phyloP scores from a whole-genome alignment of 176 grass and related monocot genomes.

The Eremochloa ophiuroides region DNA sequence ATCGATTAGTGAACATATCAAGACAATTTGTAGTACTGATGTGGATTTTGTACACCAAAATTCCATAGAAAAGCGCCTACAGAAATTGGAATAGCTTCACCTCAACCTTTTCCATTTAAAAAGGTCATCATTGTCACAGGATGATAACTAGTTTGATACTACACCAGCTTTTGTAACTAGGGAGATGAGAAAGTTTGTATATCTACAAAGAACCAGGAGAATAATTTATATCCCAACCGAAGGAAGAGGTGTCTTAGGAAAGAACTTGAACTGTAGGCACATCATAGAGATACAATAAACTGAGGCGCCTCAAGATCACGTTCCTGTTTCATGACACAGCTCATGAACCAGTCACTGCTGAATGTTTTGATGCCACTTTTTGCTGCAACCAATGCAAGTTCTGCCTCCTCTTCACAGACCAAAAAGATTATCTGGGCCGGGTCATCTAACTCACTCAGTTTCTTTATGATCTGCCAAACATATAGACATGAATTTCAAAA shows the following conservation, averaged over 20 bases:
- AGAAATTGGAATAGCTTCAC: not conserved
- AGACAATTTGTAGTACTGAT: not conserved
- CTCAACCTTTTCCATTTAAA: not conserved
- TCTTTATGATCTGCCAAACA: constrained; percentile 47
- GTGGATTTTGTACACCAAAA: not conserved
- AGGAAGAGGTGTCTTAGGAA: not conserved
- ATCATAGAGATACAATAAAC: constrained; percentile 68
- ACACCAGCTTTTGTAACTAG: not conserved
- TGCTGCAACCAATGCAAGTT: constrained; percentile 50
- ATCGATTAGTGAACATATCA: no score
- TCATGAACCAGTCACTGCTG: constrained; percentile 85
- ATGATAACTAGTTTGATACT: not conserved
- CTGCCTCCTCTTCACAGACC: constrained; percentile 68
- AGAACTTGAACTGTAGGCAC: not conserved
- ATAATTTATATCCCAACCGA: constrained; percentile 4
- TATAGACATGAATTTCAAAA: not conserved
- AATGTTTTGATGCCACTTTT: constrained; percentile 61
- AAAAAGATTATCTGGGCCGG: constrained; percentile 59
- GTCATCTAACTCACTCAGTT: constrained; percentile 34
- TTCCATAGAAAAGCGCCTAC: no score
- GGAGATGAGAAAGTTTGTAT: not conserved
- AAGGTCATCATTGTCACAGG: not conserved
- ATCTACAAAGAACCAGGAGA: constrained; percentile 9
- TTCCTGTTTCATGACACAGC: constrained; percentile 83
- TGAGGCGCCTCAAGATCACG: constrained; percentile 73